A percentile compares a stretch with the other conserved stretches of the same genome.
phyloP scores from a whole-genome alignment of 2,329 filamentous ascomycete species.

The Aaosphaeria pasadenensis region DNA sequence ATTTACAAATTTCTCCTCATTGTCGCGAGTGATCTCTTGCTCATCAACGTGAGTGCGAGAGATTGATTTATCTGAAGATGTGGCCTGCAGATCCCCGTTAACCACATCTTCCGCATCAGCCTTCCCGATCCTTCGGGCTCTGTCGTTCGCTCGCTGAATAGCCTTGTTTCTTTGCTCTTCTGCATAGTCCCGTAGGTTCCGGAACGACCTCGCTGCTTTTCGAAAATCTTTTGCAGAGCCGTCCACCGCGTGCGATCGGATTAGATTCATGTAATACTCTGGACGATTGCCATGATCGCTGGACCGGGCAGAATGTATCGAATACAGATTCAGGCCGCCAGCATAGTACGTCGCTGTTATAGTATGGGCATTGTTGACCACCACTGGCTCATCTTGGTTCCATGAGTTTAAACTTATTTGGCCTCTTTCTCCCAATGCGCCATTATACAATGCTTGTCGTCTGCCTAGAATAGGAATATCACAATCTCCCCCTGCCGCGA shows the following conservation, averaged over 20 bases:
- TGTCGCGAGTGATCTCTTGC: constrained; percentile 1
- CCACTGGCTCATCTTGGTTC: constrained; percentile 24
- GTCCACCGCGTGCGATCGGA: constrained; percentile 7
- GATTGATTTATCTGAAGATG: no score
- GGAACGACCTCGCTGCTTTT: constrained; percentile 10
- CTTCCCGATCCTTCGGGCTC: neutral
- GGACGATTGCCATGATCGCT: constrained; percentile 29
- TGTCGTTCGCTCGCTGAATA: constrained; percentile 1
- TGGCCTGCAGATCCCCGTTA: no score
- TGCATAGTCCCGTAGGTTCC: neutral
- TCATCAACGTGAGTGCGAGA: no score
- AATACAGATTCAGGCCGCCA: constrained; percentile 38
- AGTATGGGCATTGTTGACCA: constrained; percentile 41
- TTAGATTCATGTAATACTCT: constrained; percentile 43
- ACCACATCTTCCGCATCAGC: constrained; percentile 13
- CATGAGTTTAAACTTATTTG: constrained; percentile 41
- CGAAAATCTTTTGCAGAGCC: constrained; percentile 7
- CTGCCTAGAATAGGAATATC: constrained; percentile 16
- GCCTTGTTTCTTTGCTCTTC: neutral
- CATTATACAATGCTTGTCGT: constrained; percentile 21
- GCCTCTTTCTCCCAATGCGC: constrained; percentile 29
- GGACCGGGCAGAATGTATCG: constrained; percentile 34
- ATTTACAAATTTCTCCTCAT: constrained; percentile 3
- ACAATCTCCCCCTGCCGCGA: constrained; percentile 39
- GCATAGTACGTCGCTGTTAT: constrained; percentile 39